Percentiles rank a stretch among this genome's conserved stretches.
Conservation (phyloP, 2,329 filamentous ascomycete species). For the Tolypocladium endophyticum region DNA sequence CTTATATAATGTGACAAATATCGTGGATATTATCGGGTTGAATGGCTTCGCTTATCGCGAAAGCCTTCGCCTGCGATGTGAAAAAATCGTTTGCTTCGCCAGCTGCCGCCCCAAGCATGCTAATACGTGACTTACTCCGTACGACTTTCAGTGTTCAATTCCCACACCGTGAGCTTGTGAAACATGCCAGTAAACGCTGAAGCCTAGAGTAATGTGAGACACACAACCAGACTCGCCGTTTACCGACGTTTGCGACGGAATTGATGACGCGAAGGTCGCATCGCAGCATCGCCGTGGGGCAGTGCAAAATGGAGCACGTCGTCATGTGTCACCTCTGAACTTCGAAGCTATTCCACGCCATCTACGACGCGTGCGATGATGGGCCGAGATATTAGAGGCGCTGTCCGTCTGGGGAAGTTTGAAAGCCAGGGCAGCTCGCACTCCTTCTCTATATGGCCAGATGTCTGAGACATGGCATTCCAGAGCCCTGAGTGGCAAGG, state of each 20-base stretch:
- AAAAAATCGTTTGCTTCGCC: background rate
- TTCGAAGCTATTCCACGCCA: background rate
- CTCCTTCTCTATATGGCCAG: background rate
- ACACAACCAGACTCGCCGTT: background rate
- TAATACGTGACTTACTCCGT: too few relatives aligned
- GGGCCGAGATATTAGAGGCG: slow-evolving; percentile 1
- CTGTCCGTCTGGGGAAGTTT: background rate
- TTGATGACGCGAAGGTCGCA: background rate
- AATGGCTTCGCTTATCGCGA: background rate
- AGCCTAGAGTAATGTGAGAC: background rate
- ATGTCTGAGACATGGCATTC: background rate
- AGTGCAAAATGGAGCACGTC: slow-evolving; percentile 1
- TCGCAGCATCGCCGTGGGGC: background rate
- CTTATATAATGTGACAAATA: background rate
- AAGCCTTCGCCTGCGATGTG: background rate
- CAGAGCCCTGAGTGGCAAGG: background rate
- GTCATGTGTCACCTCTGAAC: background rate
- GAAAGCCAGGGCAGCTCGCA: background rate
- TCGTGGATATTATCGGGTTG: too few relatives aligned
- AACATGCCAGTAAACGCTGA: background rate
- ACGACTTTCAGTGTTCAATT: background rate
- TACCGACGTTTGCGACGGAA: background rate
- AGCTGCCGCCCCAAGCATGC: background rate
- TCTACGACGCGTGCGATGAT: background rate
- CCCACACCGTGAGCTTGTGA: background rate